Evolutionary conservation across 805 yeast species (phyloP), one percentile per base, ranked within the genome.

Genomic region (Ogataea haglerorum): DNA sequence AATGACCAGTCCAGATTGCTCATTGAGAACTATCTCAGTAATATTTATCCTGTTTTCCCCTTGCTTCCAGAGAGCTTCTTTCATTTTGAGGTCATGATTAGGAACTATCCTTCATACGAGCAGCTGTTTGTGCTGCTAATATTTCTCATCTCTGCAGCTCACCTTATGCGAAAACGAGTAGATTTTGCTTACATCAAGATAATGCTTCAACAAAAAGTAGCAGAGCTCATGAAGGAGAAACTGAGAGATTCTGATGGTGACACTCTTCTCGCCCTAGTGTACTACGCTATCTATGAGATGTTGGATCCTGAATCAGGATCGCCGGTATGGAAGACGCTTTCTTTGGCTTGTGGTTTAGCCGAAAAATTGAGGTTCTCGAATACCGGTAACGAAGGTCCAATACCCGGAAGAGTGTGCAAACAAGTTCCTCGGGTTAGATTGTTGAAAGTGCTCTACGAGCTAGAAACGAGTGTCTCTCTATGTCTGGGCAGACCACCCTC

Each of bases 71-170:
- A 46, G 27, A 16, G 34, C 1, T 52, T 52, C 17, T 52, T 52
- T 19, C 48, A 50, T 37, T 47, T 45, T 31, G 51, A 48, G 18
- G 26, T 48, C 14, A 45, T 47, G 51, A 30, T 52, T 5, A 39
- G 46, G 26, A 47, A 46, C 30, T 49, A 51, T 28, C 42, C 43
- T 9, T 32, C 47, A 2, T n/a, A 31, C n/a, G 47, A 52, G 33
- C 46, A 45, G 32, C 22, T 52, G 3, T 52, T 47, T 24, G 33
- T 51, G 5, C 31, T 51, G 5, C 34, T 51, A 27, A 46, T 50
- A 1, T 36, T 52, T 8, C 37, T 51, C 8, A 42, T 51, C 3
- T 51, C 56, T 2, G 38, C 57, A 1, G 47, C 55, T 2, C 51
- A 49, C 21, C 34, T 52, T 14, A 49, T 49, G 56, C 33, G 56